Conservation (phyloP, 2,329 filamentous ascomycete species). For the Chrysoporthe puriensis region DNA sequence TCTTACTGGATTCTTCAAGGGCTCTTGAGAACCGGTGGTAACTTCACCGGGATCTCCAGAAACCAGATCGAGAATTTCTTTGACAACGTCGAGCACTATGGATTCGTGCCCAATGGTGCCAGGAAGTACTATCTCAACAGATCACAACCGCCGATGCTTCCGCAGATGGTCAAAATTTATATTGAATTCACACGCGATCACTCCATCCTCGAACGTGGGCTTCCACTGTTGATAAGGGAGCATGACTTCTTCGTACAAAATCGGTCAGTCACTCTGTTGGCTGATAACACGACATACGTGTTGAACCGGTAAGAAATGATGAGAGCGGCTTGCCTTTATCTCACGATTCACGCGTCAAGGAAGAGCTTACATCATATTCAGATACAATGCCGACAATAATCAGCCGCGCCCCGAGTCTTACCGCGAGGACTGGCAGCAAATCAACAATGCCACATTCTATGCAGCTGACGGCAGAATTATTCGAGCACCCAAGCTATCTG, state of each 20-base stretch:
- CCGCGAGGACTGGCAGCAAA: constrained; percentile 66
- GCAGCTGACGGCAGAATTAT: constrained; percentile 61
- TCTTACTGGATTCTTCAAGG: constrained; percentile 72
- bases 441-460: constrained; percentile 68
- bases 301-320: too few relatives aligned
- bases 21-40: constrained; percentile 65
- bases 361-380: too few relatives aligned
- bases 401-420: constrained; percentile 71
- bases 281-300: too few relatives aligned
- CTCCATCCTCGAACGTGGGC: too few relatives aligned
- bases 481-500: constrained; percentile 55
- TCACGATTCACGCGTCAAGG: too few relatives aligned
- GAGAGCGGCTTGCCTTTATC: too few relatives aligned
- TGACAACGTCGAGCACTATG: constrained; percentile 65
- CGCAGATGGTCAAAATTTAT: constrained; percentile 51
- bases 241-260: too few relatives aligned
- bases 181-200: too few relatives aligned
- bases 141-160: constrained; percentile 67
- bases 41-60: constrained; percentile 64
- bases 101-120: constrained; percentile 71
- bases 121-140: constrained; percentile 70
- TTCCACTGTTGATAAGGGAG: too few relatives aligned
- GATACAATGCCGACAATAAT: constrained; percentile 52
- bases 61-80: constrained; percentile 74
- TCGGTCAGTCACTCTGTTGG: too few relatives aligned